Percentiles rank a stretch among this genome's conserved stretches.
These are phyloP conservation scores for Leptodontidium sp. DNA, from an alignment of 2,329 filamentous ascomycete species.

Conservation along the genomic window DNA sequence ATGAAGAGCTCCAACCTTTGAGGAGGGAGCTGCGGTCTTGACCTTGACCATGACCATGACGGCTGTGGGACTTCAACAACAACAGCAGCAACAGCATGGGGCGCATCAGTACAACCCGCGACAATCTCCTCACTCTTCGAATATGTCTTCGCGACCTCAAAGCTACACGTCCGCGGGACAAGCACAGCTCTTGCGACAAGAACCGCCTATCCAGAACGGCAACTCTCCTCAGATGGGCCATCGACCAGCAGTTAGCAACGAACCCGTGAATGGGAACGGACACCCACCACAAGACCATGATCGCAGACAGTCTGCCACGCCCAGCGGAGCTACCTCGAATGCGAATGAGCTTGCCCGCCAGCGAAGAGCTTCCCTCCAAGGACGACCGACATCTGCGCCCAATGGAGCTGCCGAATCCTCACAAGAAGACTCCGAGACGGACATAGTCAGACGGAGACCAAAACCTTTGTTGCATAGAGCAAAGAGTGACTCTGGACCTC, in stretches of 20 bases:
- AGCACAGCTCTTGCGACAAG: slow-evolving; percentile 36
- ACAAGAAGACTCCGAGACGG: slow-evolving; percentile 43
- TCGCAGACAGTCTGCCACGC: slow-evolving; percentile 19
- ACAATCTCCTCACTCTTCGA: slow-evolving; percentile 43
- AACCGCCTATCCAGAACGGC: slow-evolving; percentile 39
- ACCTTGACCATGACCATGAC: slow-evolving; percentile 47
- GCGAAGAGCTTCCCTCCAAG: slow-evolving; percentile 24
- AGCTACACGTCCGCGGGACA: slow-evolving; percentile 36
- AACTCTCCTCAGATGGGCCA: slow-evolving; percentile 32
- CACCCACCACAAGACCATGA: slow-evolving; percentile 28
- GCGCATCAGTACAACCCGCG: slow-evolving; percentile 43
- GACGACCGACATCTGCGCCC: slow-evolving; percentile 37
- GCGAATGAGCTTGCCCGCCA: not conserved
- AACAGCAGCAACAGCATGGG: slow-evolving; percentile 44
- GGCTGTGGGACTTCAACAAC: slow-evolving; percentile 45
- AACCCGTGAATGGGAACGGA: slow-evolving; percentile 37
- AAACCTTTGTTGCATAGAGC: slow-evolving; percentile 49
- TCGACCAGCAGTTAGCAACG: slow-evolving; percentile 41
- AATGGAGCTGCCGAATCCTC: slow-evolving; percentile 40
- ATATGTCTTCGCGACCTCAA: slow-evolving; percentile 41
- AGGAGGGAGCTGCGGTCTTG: slow-evolving; percentile 36
- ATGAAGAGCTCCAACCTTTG: slow-evolving; percentile 37
- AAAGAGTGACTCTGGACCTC: slow-evolving; percentile 60
- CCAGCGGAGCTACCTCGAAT: slow-evolving; percentile 12
- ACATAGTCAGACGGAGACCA: slow-evolving; percentile 37